phyloP scores from a whole-genome alignment of 2,329 filamentous ascomycete species.

The Penicillium glabrum region DNA sequence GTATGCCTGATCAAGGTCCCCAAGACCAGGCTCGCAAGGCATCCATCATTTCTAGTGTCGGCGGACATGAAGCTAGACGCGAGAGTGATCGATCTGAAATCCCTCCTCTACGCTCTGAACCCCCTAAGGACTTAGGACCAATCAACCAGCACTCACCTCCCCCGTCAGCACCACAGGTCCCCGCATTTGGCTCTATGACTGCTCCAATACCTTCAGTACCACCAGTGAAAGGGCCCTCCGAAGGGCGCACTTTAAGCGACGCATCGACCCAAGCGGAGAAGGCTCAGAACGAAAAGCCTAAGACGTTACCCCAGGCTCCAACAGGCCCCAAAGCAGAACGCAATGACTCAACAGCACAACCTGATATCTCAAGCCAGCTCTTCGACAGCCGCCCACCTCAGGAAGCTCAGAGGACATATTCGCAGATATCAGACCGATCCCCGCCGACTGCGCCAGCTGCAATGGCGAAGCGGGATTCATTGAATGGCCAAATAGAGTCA shows the following conservation, averaged over 20 bases:
- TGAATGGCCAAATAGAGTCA: conserved; percentile 19
- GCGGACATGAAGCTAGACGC: conserved; percentile 29
- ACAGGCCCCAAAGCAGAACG: conserved; percentile 48
- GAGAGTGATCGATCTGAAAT: conserved; percentile 32
- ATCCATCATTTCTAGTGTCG: conserved; percentile 13
- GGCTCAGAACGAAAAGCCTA: conserved; percentile 22
- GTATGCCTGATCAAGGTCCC: conserved; percentile 23
- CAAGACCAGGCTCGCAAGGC: conserved; percentile 28
- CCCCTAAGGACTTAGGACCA: conserved; percentile 26
- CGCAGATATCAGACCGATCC: conserved; percentile 29
- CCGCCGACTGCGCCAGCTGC: conserved; percentile 40
- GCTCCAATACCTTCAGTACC: conserved; percentile 26
- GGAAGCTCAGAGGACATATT: conserved; percentile 23
- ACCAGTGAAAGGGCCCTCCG: conserved; percentile 20
- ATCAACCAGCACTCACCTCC: conserved; percentile 36
- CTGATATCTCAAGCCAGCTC: conserved; percentile 24
- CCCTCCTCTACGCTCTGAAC: conserved; percentile 26
- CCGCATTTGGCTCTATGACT: conserved; percentile 42
- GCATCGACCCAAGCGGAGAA: conserved; percentile 20
- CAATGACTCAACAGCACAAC: conserved; percentile 19
- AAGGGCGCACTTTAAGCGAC: conserved; percentile 7
- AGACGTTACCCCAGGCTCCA: conserved; percentile 36
- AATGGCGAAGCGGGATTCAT: conserved; percentile 29
- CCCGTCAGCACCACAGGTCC: conserved; percentile 42
- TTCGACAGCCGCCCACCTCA: conserved; percentile 19